Conservation (phyloP, 192 early-diverging fungal species). For the Backusella luteola region DNA sequence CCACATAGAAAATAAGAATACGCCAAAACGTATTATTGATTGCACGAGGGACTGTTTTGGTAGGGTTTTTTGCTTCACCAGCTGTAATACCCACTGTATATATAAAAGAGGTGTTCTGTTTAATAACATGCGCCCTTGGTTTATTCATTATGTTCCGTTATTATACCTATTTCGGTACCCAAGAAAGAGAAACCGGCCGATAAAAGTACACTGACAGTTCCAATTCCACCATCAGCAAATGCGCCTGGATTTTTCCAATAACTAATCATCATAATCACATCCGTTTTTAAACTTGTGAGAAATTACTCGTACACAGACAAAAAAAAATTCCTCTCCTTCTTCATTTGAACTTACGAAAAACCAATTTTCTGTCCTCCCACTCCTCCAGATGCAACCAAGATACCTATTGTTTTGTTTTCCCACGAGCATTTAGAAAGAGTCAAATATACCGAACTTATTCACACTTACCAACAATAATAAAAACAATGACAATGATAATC, state of each 20-base stretch:
- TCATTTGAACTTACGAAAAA: slow-evolving; percentile 25
- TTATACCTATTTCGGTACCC: slow-evolving; percentile 73
- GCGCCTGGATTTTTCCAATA: slow-evolving; percentile 67
- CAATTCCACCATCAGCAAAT: slow-evolving; percentile 55
- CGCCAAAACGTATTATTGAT: slow-evolving; percentile 85
- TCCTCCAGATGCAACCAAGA: slow-evolving; percentile 61
- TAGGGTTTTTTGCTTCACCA: slow-evolving; percentile 86
- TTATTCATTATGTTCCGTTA: neutral
- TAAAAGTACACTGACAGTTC: slow-evolving; percentile 63
- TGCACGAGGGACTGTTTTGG: slow-evolving; percentile 68
- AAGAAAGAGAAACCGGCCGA: slow-evolving; percentile 82
- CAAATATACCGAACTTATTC: neutral
- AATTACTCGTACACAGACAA: neutral
- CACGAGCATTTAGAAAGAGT: neutral
- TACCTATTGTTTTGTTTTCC: slow-evolving; percentile 14
- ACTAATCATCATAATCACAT: slow-evolving; percentile 31
- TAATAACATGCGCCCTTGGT: neutral
- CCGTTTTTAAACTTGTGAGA: neutral
- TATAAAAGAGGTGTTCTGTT: neutral
- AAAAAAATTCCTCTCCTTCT: too few species aligned
- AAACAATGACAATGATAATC: slow-evolving; percentile 72
- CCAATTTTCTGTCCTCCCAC: slow-evolving; percentile 51
- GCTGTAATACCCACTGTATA: slow-evolving; percentile 77
- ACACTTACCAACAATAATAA: slow-evolving; percentile 59
- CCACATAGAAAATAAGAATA: slow-evolving; percentile 79